Conservation (phyloP, 306 rosid species). For the Geum urbanum region DNA sequence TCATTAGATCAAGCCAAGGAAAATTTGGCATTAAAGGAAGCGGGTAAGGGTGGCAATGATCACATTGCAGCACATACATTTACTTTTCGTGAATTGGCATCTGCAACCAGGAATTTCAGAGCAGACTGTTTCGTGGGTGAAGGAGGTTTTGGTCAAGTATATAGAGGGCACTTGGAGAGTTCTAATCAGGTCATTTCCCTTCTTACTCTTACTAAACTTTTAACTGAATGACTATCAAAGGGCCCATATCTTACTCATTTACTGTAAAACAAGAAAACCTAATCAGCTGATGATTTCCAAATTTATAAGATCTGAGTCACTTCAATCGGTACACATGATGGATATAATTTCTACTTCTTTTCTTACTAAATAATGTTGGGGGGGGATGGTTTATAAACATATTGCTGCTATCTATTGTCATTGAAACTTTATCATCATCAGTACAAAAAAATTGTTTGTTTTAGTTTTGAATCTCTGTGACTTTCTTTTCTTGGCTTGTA, state of each 20-base stretch:
- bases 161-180: conserved; percentile 53
- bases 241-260: too few relatives aligned
- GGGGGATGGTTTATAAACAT: not conserved
- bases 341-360: not conserved
- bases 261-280: not conserved
- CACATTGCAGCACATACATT: conserved; percentile 54
- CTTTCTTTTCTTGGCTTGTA: conserved; percentile 1
- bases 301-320: not conserved
- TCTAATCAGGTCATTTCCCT: conserved; percentile 35
- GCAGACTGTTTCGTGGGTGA: conserved; percentile 58
- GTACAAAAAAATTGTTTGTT: not conserved
- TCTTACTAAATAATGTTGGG: not conserved
- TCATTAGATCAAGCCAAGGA: conserved; percentile 32
- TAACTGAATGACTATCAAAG: not conserved
- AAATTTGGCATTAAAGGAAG: conserved; percentile 25
- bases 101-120: conserved; percentile 49
- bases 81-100: conserved; percentile 53
- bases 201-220: not conserved
- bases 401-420: not conserved
- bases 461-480: not conserved
- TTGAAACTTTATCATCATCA: not conserved
- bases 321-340: not conserved
- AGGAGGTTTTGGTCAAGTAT: conserved; percentile 60
- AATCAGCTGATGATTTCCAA: not conserved
- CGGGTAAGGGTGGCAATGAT: conserved; percentile 30